Conservation (phyloP, 805 yeast species). For the Blastobotrys attinorum region DNA sequence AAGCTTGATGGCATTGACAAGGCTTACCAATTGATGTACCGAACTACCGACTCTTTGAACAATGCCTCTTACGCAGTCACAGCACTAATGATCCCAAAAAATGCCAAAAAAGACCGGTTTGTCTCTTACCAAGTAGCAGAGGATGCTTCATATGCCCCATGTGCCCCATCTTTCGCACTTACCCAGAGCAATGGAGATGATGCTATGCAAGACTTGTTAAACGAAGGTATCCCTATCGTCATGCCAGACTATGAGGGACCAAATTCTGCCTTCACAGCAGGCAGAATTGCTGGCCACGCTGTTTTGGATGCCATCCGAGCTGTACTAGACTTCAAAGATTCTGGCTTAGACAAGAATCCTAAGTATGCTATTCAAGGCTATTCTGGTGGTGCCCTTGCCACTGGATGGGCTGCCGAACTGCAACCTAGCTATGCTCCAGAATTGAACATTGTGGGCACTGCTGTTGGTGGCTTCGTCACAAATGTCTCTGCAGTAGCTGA, state of each 20-base stretch:
- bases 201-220: conserved; percentile 12
- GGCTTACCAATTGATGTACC: conserved; percentile 15
- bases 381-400: conserved; percentile 1
- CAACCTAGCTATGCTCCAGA: conserved; percentile 24
- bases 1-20: conserved; percentile 5
- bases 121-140: conserved; percentile 24
- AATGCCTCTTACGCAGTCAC: conserved; percentile 20
- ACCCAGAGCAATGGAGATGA: conserved; percentile 8
- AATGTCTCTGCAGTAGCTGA: conserved; percentile 15
- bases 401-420: conserved; percentile 25
- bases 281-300: conserved; percentile 21
- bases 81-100: conserved; percentile 22
- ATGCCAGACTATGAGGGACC: conserved; percentile 27
- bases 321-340: conserved; percentile 9
- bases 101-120: conserved; percentile 9
- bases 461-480: conserved; percentile 20
- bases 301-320: conserved; percentile 23
- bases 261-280: conserved; percentile 22
- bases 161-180: conserved; percentile 24
- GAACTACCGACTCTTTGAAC: conserved; percentile 12
- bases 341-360: neutral
- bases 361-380: conserved; percentile 3
- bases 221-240: conserved; percentile 13
- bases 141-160: conserved; percentile 20
- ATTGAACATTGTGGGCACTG: conserved; percentile 20